Evolutionary conservation across 208 protist genomes (phyloP).

Genomic region (Trypanosoma cruzi): DNA sequence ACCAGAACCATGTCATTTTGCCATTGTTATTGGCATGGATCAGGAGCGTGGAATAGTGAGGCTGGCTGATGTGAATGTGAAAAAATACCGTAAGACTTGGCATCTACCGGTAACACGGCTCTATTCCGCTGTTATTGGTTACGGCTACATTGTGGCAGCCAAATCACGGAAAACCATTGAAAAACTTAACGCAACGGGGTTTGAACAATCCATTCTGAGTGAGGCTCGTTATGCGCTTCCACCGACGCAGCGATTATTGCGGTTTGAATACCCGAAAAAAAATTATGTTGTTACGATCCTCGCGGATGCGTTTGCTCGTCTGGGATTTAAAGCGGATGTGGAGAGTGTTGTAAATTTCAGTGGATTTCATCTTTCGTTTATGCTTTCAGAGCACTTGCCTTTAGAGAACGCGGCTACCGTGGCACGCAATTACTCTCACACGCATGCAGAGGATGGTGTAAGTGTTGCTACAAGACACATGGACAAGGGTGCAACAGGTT

Average conservation of each 20-base stretch:
- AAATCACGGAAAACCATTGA: constrained; percentile 76
- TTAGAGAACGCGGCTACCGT: constrained; percentile 68
- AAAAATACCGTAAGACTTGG: constrained; percentile 91
- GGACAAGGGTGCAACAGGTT: constrained; percentile 43
- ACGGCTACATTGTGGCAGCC: constrained; percentile 85
- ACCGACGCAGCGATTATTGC: constrained; percentile 42
- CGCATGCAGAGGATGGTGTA: constrained; percentile 66
- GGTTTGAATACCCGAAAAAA: constrained; percentile 86
- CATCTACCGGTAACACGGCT: constrained; percentile 71
- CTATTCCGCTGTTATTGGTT: constrained; percentile 89
- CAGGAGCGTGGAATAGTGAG: constrained; percentile 66
- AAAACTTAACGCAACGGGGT: constrained; percentile 54
- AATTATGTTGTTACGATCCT: constrained; percentile 88
- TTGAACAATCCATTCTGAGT: constrained; percentile 50
- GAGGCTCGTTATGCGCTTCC: constrained; percentile 73
- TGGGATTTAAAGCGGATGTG: constrained; percentile 79
- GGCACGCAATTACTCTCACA: constrained; percentile 82
- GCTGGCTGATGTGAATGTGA: constrained; percentile 89
- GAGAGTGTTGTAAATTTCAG: constrained; percentile 85
- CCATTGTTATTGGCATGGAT: constrained; percentile 88
- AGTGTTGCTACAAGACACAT: constrained; percentile 66
- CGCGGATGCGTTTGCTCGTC: constrained; percentile 76
- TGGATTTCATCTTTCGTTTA: constrained; percentile 90
- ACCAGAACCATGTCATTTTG: constrained; percentile 81
- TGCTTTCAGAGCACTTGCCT: constrained; percentile 80